Base-by-base conservation (phyloP, 2,329 filamentous ascomycete species). In the Raffaelea ambrosiae region DNA sequence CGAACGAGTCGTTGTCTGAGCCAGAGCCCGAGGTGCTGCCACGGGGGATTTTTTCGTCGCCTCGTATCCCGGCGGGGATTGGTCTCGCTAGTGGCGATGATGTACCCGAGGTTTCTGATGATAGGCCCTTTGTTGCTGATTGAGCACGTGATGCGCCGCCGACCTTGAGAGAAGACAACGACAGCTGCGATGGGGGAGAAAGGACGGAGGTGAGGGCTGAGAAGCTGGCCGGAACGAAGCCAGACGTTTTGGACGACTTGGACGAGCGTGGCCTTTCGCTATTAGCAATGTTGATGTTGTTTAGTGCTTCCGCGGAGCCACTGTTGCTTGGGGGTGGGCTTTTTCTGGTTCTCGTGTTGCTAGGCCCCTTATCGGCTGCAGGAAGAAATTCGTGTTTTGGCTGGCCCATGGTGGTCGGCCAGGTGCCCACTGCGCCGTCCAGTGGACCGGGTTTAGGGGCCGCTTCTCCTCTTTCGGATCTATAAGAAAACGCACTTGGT, bases 281-380 rank as follows among this genome's bases (percentile, higher is more conserved):
- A 16, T 18, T 18, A 18, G 8, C 42, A 23, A 22, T 29, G 23
- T 16, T 21, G 10, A 20, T 14, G 22, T 22, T 21, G 3, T 19
- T 20, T n/a, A n/a, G n/a, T n/a, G n/a, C n/a, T 19, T 26, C 18
- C 20, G 33, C 14, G 14, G 8, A 4, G 19, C 29, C 16, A 36
- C 19, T 14, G 16, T 9, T 18, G 22, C 18, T 16, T 9, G 13
- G n/a, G 21, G 19, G 21, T 8, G 20, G 36, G 7, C n/a, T 41
- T 29, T 45, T 40, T 46, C 31, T 5, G 8, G 22, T 13, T 36
- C 39, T 48, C 48, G 46, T 49, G 36, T 52, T 40, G 36, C 14
- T 20, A 23, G n/a, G 46, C n/a, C 51, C 43, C 48, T 44, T 52
- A 46, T 52, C 39, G 11, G 40, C 14, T 46, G 50, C 46, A 49